A percentile compares a stretch with the other conserved stretches of the same genome.
Conservation (phyloP, 192 early-diverging fungal genomes). For the Coemansia sp. region DNA sequence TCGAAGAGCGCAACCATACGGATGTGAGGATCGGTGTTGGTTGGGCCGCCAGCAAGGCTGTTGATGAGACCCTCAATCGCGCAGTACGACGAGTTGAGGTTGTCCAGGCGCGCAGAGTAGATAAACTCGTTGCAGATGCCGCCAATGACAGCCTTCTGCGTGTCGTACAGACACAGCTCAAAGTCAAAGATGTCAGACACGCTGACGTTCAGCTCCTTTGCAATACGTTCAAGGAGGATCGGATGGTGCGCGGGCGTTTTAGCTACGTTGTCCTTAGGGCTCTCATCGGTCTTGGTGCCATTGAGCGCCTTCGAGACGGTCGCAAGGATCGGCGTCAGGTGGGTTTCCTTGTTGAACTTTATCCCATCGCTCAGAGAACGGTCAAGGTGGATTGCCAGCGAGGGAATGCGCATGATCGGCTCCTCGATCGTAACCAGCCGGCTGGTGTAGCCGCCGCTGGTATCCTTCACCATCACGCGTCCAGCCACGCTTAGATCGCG, state of each 20-base stretch:
- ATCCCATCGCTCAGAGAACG: conserved; percentile 74
- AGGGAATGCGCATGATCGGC: conserved; percentile 94
- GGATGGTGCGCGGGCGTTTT: conserved; percentile 70
- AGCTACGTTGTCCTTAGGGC: conserved; percentile 6
- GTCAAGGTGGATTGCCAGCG: conserved; percentile 95
- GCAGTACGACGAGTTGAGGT: conserved; percentile 96
- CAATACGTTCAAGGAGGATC: conserved; percentile 72
- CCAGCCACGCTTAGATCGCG: conserved; percentile 95
- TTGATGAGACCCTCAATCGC: conserved; percentile 60
- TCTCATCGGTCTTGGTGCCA: conserved; percentile 6
- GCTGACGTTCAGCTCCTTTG: conserved; percentile 62
- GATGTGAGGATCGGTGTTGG: conserved; percentile 54
- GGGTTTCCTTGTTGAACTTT: conserved; percentile 94
- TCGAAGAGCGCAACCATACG: conserved; percentile 92
- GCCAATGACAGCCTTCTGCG: conserved; percentile 85
- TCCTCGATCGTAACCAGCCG: conserved; percentile 76
- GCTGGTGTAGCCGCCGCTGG: conserved; percentile 68
- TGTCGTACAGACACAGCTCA: conserved; percentile 97
- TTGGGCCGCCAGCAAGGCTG: conserved; percentile 46
- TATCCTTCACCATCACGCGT: conserved; percentile 77
- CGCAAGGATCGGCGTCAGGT: conserved; percentile 86
- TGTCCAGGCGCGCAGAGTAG: conserved; percentile 91
- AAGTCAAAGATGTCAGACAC: conserved; percentile 87
- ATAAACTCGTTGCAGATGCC: conserved; percentile 92
- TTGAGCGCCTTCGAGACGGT: conserved; percentile 64